Percentiles rank a stretch among this genome's conserved stretches.
Conservation (phyloP, 345 rosid genomes). For the Citrus medica region DNA sequence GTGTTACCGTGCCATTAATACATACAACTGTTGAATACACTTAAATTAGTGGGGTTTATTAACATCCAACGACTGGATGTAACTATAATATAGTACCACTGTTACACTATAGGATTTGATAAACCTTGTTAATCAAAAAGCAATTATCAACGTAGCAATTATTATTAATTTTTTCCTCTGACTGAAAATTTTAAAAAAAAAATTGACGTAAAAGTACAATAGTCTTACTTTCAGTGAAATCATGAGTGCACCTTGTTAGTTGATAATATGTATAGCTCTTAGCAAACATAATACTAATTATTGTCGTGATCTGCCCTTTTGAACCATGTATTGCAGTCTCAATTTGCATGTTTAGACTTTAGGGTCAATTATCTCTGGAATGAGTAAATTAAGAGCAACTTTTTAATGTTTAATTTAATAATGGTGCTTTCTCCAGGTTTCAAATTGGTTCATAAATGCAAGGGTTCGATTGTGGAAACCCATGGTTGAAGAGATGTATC, state of each 20-base stretch:
- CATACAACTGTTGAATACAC: too few relatives aligned
- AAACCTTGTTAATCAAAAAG: background rate
- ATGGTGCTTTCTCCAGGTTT: conserved; percentile 48
- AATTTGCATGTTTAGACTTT: background rate
- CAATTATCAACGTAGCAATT: too few relatives aligned
- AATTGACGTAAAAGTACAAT: too few relatives aligned
- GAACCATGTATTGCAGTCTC: background rate
- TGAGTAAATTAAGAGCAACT: background rate
- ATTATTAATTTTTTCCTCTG: background rate
- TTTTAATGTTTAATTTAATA: background rate
- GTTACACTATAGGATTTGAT: too few relatives aligned
- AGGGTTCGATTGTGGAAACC: conserved; percentile 99
- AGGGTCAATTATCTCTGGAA: too few relatives aligned
- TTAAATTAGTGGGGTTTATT: too few relatives aligned
- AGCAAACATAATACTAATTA: background rate
- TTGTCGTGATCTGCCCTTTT: background rate
- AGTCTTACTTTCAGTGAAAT: background rate
- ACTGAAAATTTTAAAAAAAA: too few relatives aligned
- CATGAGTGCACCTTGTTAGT: background rate
- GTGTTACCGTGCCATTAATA: too few relatives aligned
- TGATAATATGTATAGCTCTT: background rate
- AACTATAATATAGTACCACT: too few relatives aligned
- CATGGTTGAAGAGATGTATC: conserved; percentile 99
- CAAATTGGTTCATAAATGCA: conserved; percentile 98
- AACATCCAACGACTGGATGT: too few relatives aligned